Evolutionary conservation across 495 filamentous ascomycete species (phyloP).

Genomic region (Lophium mytilinum): DNA sequence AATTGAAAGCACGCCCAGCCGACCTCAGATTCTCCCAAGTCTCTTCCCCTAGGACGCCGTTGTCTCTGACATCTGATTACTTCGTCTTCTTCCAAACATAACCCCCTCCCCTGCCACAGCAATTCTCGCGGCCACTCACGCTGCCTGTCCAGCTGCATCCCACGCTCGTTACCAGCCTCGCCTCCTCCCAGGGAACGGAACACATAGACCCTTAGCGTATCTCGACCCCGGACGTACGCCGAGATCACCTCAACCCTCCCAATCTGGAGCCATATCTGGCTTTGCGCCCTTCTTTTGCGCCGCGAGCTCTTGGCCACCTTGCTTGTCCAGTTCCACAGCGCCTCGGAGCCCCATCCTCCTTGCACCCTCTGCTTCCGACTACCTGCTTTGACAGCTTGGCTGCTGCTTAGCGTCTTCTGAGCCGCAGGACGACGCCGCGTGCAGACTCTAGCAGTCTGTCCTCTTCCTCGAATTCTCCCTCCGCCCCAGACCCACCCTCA

Average conservation of each 20-base stretch:
- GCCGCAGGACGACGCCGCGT: too few species aligned
- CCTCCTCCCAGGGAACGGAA: not conserved
- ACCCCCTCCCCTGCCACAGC: too few species aligned
- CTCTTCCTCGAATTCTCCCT: not conserved
- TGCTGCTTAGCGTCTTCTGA: not conserved
- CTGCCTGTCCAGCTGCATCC: not conserved
- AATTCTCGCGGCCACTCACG: too few species aligned
- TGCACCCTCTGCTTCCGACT: not conserved
- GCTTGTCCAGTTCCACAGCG: not conserved
- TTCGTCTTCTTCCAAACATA: too few species aligned
- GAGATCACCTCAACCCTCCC: not conserved
- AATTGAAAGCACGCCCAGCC: too few species aligned
- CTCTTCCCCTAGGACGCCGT: too few species aligned
- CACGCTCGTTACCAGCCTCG: not conserved
- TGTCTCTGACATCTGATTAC: too few species aligned
- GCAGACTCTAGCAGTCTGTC: too few species aligned
- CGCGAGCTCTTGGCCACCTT: not conserved
- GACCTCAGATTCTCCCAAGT: too few species aligned
- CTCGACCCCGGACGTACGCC: not conserved
- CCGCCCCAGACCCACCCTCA: conserved; percentile 1
- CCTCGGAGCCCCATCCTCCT: not conserved
- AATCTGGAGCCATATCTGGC: not conserved
- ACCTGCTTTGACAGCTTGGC: not conserved
- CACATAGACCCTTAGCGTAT: not conserved
- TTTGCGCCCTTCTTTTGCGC: not conserved